phyloP scores from a whole-genome alignment of 179 eudicot genomes.

The Heliamphora pulchella region DNA sequence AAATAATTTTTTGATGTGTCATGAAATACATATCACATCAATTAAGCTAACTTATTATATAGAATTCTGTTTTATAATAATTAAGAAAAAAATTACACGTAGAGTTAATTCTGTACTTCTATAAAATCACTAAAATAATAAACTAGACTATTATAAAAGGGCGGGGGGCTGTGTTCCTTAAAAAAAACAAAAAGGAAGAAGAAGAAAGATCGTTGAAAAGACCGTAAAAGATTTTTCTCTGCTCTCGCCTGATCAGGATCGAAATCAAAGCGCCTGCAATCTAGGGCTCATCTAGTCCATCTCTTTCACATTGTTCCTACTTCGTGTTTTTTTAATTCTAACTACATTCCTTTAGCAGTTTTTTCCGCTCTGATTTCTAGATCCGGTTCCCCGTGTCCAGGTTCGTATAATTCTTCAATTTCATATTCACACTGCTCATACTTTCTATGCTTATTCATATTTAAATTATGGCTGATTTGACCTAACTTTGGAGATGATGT shows the following conservation, averaged over 20 bases:
- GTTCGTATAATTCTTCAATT: neutral
- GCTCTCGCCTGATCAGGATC: neutral
- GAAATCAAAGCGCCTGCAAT: constrained; percentile 8
- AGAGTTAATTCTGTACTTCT: too few species aligned
- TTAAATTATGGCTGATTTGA: neutral
- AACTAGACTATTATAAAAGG: too few species aligned
- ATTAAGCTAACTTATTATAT: too few species aligned
- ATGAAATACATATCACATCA: too few species aligned
- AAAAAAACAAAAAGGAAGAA: neutral
- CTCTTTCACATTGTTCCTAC: neutral
- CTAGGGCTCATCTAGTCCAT: constrained; percentile 6
- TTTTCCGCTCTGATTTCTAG: neutral
- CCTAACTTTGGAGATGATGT: neutral
- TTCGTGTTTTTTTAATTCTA: neutral
- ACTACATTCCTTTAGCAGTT: neutral
- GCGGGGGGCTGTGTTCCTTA: too few species aligned
- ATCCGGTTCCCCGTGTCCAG: neutral
- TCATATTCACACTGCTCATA: neutral
- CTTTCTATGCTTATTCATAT: neutral
- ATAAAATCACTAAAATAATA: too few species aligned
- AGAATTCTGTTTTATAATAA: too few species aligned
- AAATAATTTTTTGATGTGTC: too few species aligned
- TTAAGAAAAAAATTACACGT: too few species aligned
- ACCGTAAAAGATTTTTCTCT: neutral
- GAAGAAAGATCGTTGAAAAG: neutral